These are phyloP conservation scores for Magnaporthiopsis rhizophila DNA, from an alignment of 2,329 filamentous ascomycete genomes.

Conservation along the genomic window DNA sequence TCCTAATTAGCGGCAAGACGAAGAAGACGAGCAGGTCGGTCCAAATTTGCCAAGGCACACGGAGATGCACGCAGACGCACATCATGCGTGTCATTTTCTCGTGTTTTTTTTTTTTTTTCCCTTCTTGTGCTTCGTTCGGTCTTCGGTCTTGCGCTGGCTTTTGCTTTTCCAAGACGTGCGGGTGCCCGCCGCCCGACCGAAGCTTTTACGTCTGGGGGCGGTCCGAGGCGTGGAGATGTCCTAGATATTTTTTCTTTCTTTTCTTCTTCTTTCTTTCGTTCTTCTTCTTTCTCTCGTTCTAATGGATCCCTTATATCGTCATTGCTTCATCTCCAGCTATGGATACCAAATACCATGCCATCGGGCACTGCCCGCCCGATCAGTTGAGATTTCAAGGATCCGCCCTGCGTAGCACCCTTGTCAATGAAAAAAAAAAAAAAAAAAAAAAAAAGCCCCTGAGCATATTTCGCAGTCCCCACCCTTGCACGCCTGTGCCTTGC, in stretches of 20 bases:
- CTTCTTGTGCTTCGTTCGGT: neutral
- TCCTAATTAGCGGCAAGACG: no score
- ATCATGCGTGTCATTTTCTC: neutral
- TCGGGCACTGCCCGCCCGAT: neutral
- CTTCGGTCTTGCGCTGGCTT: no score
- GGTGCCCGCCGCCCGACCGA: neutral
- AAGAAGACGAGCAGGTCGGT: no score
- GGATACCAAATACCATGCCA: no score
- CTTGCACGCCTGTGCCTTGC: neutral
- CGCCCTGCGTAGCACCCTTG: neutral
- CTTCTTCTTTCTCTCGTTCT: neutral
- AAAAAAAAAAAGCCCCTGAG: neutral
- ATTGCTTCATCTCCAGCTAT: no score
- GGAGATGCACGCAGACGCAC: neutral
- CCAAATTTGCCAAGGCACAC: no score
- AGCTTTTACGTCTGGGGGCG: neutral
- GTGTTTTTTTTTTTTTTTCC: neutral
- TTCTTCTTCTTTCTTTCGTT: neutral
- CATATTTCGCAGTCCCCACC: neutral
- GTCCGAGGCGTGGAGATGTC: neutral
- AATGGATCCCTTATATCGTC: no score
- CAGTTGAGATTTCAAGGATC: neutral
- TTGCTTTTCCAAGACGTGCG: neutral
- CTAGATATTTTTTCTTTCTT: neutral
- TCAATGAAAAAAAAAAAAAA: no score